phyloP scores from a whole-genome alignment of 768 basidiomycete species.

The Amanita muscaria region DNA sequence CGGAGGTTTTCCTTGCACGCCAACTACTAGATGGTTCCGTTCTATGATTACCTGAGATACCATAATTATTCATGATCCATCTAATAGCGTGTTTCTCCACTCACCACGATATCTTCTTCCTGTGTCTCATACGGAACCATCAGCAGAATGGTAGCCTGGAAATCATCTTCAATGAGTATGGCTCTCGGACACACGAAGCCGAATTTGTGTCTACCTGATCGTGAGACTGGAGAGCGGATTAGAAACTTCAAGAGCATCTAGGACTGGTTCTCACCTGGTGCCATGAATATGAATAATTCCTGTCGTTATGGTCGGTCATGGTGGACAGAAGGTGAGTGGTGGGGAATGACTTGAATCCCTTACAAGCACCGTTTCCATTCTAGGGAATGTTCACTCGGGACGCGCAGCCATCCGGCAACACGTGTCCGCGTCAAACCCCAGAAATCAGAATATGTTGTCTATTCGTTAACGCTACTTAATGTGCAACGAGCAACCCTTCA shows the following conservation, averaged over 20 bases:
- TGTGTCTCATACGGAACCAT: conserved; percentile 64
- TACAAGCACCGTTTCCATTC: conserved; percentile 1
- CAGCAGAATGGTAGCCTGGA: conserved; percentile 67
- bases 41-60: conserved; percentile 59
- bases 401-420: conserved; percentile 2
- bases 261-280: conserved; percentile 54
- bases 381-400: too few relatives aligned
- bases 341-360: neutral
- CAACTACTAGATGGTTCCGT: conserved; percentile 61
- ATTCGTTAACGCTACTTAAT: neutral
- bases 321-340: conserved; percentile 9
- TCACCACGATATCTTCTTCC: conserved; percentile 63
- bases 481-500: neutral
- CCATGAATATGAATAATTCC: conserved; percentile 63
- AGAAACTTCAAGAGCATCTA: conserved; percentile 11
- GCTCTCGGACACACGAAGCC: neutral
- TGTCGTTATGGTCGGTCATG: conserved; percentile 34
- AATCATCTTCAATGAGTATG: neutral
- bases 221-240: conserved; percentile 50
- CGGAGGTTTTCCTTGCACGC: conserved; percentile 59
- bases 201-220: conserved; percentile 53
- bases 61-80: neutral
- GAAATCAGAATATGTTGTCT: conserved; percentile 4
- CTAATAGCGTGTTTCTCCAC: conserved; percentile 15
- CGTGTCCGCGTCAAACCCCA: neutral